Evolutionary conservation across 202 grass and related monocot species (phyloP), one percentile per base, ranked within the genome.

Genomic region (Setaria viridis): DNA sequence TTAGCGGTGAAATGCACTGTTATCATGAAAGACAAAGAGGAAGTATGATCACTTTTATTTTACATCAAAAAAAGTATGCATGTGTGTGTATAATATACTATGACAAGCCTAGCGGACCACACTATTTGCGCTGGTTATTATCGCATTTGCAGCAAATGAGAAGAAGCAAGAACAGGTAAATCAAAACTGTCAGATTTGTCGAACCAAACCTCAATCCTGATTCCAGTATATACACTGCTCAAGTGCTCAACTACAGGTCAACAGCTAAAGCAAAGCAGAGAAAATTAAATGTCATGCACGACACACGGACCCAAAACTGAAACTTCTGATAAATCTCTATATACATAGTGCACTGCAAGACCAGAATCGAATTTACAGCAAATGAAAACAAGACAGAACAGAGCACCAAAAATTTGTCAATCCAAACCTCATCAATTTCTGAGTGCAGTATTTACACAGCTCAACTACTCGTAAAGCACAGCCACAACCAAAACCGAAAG

Each of bases 401-500:
- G 32, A 74, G 29, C 11, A 64, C 29, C 4, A 19, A 75, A 53
- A 65, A 3, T 25, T 17, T 69, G 48, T 17, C 65, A 58, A 68
- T 42, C 63, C 63, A 68, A 55, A 54, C 33, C 30, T 19, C 43
- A 46, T 14, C 15, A 69, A 37, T 8, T 2, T 9, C 54, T 75
- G 62, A 70, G n/a, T 47, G 11, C 3, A 47, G 13, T 59, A 80
- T 75, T 13, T 80, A 85, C 54, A 64, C 39, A 72, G 19, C 83
- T 39, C 56, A 82, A 49, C 74, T 60, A 74, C 80, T 29, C 17
- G 14, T 6, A 83, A 59, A 74, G 21, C 59, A 76, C 5, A 51
- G 8, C 21, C 64, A 83, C 79, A 87, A 72, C 51, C 15, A 78
- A 78, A 67, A 57, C 34, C 8, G 77, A 85, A 48, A 51, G 10